Evolutionary conservation across 2,329 filamentous ascomycete species (phyloP), one percentile per base, ranked within the genome.

Genomic region (Talaromyces funiculosus): DNA sequence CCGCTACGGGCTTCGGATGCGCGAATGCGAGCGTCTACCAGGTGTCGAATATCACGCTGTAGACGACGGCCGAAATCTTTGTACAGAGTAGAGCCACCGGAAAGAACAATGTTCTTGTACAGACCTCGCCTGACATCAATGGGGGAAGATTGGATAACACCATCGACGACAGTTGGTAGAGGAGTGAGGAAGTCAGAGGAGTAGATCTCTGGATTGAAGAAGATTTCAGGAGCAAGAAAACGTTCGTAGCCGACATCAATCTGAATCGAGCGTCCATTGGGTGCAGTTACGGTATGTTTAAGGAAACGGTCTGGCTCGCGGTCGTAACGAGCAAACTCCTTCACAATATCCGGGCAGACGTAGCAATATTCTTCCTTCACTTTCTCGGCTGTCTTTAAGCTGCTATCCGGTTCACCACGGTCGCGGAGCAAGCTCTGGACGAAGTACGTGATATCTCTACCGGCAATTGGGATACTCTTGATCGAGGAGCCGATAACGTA

Each of bases 191-290:
- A 99, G 74, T 99, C 94, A 67, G 93, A 97, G 64, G 91, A 96
- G 83, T 97, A 97, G 71, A 99, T 99, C 80, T 99, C 94, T 31
- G 94, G 94, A 78, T 99, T 99, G 86, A 99, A 99, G 80, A 99
- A 99, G 72, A 99, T 99, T 77, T 99, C 94, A 24, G 95, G 95
- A 2, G 94, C 94, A 62, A 99, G 83, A 83, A 99, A 99, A 35
- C 94, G 90, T 77, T 99, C 94, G 78, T 97, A 99, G 57, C 94
- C 94, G 57, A 99, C 90, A 70, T 99, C 95, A 51, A 99, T 91
- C 1, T 82, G 84, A 22, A 93, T 87, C 68, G 90, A 87, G 67
- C 90, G 88, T 64, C 94, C 94, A 68, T 92, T 93, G 26, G 92
- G 88, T 62, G 94, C 87, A 61, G 86, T 86, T 61, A 97, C 92